Evolutionary conservation across 2,329 filamentous ascomycete species (phyloP).

Genomic region (Neurospora sp.): DNA sequence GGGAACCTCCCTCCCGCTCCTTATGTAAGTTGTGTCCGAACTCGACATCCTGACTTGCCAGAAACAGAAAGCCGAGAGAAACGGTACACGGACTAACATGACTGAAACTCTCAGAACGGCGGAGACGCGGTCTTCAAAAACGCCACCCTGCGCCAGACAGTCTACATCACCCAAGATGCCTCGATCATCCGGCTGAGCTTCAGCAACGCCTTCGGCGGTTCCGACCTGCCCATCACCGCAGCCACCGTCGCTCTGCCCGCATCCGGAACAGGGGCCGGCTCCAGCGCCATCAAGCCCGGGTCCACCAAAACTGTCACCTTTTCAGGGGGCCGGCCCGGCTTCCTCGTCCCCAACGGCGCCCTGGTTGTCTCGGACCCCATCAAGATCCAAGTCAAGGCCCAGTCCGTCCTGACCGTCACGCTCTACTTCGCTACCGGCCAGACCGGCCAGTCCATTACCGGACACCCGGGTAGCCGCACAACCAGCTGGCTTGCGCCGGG

Average conservation of each 20-base stretch:
- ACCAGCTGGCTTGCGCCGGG: conserved; percentile 45
- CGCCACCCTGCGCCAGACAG: conserved; percentile 51
- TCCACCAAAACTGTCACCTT: conserved; percentile 46
- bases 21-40: conserved; percentile 33
- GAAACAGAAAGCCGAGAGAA: neutral
- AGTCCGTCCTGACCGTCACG: conserved; percentile 42
- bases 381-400: conserved; percentile 36
- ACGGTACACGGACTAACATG: conserved; percentile 7
- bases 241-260: conserved; percentile 45
- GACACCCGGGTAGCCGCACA: conserved; percentile 52
- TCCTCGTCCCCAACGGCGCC: conserved; percentile 43
- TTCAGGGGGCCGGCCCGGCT: conserved; percentile 36
- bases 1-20: conserved; percentile 46
- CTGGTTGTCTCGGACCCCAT: conserved; percentile 51
- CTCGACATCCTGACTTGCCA: neutral
- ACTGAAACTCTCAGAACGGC: conserved; percentile 33
- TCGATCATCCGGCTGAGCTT: conserved; percentile 47
- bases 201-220: conserved; percentile 51
- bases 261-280: conserved; percentile 38
- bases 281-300: conserved; percentile 34
- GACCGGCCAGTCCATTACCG: conserved; percentile 43
- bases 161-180: conserved; percentile 44
- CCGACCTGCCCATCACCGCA: conserved; percentile 46
- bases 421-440: conserved; percentile 51
- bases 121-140: conserved; percentile 44